phyloP scores from a whole-genome alignment of 768 basidiomycete species.

The Hemileccinum rubropunctum region DNA sequence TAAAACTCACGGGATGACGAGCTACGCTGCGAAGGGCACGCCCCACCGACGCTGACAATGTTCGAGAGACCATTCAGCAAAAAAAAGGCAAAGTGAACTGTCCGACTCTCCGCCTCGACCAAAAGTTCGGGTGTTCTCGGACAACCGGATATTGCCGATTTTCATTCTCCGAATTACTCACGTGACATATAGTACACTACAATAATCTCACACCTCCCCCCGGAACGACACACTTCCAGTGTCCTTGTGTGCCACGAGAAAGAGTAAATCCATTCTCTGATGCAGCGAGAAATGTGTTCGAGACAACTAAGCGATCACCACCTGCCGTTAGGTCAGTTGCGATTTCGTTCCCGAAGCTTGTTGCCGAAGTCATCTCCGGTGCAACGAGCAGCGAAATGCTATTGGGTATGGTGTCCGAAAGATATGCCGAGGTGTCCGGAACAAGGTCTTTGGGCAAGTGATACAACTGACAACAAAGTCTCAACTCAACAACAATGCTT shows the following conservation, averaged over 20 bases:
- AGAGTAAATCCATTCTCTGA: slow-evolving; percentile 56
- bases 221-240: slow-evolving; percentile 44
- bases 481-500: background rate
- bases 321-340: background rate
- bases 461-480: slow-evolving; percentile 37
- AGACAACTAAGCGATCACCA: background rate
- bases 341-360: background rate
- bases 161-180: slow-evolving; percentile 22
- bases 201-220: slow-evolving; percentile 27
- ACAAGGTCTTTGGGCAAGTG: slow-evolving; percentile 32
- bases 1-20: slow-evolving; percentile 35
- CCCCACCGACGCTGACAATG: slow-evolving; percentile 43
- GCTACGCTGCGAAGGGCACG: slow-evolving; percentile 39
- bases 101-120: background rate
- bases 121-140: slow-evolving; percentile 34
- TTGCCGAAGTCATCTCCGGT: slow-evolving; percentile 15
- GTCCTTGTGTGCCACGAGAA: slow-evolving; percentile 27
- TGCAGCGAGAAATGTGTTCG: slow-evolving; percentile 40
- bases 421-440: background rate
- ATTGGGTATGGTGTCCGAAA: slow-evolving; percentile 2
- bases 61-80: slow-evolving; percentile 45
- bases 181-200: background rate
- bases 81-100: slow-evolving; percentile 20
- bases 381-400: slow-evolving; percentile 25
- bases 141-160: slow-evolving; percentile 21